phyloP scores from a whole-genome alignment of 2,329 filamentous ascomycete genomes.

The Lachnellula arida region DNA sequence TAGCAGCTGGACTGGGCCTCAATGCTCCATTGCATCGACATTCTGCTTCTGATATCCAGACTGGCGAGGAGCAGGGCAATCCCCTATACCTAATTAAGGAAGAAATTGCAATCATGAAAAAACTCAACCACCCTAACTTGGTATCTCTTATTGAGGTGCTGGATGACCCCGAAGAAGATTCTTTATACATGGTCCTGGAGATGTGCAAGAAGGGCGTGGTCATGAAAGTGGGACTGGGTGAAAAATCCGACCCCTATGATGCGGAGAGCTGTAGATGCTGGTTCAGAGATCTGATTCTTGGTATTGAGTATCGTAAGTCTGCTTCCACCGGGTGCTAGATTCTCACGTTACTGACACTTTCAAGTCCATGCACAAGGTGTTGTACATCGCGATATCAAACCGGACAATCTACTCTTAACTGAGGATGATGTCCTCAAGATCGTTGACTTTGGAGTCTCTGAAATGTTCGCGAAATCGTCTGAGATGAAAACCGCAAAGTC shows the following conservation, averaged over 20 bases:
- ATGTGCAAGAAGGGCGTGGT: constrained; percentile 98
- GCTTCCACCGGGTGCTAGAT: background rate
- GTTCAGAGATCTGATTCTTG: constrained; percentile 92
- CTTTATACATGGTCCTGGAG: constrained; percentile 96
- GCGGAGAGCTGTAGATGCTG: constrained; percentile 80
- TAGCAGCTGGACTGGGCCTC: constrained; percentile 41
- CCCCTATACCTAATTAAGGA: constrained; percentile 85
- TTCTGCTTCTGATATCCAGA: constrained; percentile 46
- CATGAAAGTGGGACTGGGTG: constrained; percentile 90
- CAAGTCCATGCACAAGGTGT: constrained; percentile 88
- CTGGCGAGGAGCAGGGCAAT: constrained; percentile 58
- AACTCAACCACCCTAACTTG: constrained; percentile 90
- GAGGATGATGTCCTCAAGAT: constrained; percentile 93
- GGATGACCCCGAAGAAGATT: constrained; percentile 93
- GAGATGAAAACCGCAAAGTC: constrained; percentile 92
- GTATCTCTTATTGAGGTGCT: constrained; percentile 90
- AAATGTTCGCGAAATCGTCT: constrained; percentile 89
- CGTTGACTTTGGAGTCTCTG: constrained; percentile 97
- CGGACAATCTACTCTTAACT: constrained; percentile 89
- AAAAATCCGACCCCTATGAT: constrained; percentile 75
- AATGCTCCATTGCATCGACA: constrained; percentile 44
- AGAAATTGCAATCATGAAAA: constrained; percentile 99
- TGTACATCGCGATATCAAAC: constrained; percentile 95
- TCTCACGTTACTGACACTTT: constrained; percentile 14
- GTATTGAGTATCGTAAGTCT: constrained; percentile 81